Base-by-base conservation (phyloP, 192 early-diverging fungal genomes). In the Coemansia sp. region DNA sequence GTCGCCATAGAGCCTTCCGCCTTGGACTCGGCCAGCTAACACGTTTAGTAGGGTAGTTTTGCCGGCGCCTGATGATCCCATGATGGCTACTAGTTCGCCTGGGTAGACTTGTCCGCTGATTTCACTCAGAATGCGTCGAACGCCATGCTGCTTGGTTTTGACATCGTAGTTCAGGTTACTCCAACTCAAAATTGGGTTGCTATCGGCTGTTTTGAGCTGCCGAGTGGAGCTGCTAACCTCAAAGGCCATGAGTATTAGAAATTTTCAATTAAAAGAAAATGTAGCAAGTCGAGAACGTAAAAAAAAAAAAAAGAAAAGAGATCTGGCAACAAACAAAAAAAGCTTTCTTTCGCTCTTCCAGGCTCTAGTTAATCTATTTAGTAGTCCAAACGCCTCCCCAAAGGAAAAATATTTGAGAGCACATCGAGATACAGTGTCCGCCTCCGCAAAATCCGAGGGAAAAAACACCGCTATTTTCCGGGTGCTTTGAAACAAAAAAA, bases 21-120 rank as follows among this genome's bases (percentile, higher is more conserved):
- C 83, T 61, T 85, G 83, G 31, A 84, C 69, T 36, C 89, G 87
- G 6, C 87, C 88, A 11, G 88, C 85, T n/a, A 93, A 70, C 14
- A 90, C 80, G 69, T 93, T 90, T 31, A 96, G 77, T 18, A 94
- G 70, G 1, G 90, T 93, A 9, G 92, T 88, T 77, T 94, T 96
- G 60, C 94, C 95, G 5, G 94, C 91, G 9, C 94, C 94, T 18
- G 87, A 89, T 1, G 92, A 91, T 0, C 94, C 96, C 91, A 96
- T 95, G 42, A 98, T 91, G 7, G 92, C 93, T 45, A 92, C 82
- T 70, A 95, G 76, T 36, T 90, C 85, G 26, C 90, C 92, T 1
- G 91, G 79, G 23, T 84, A 76, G 40, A 92, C 83, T 9, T 83
- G 72, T n/a, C 93, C 95, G 7, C 79, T 86, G 8, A 95, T 85